Conservation (phyloP, 495 filamentous ascomycete genomes). For the Penicillium ucsense region DNA sequence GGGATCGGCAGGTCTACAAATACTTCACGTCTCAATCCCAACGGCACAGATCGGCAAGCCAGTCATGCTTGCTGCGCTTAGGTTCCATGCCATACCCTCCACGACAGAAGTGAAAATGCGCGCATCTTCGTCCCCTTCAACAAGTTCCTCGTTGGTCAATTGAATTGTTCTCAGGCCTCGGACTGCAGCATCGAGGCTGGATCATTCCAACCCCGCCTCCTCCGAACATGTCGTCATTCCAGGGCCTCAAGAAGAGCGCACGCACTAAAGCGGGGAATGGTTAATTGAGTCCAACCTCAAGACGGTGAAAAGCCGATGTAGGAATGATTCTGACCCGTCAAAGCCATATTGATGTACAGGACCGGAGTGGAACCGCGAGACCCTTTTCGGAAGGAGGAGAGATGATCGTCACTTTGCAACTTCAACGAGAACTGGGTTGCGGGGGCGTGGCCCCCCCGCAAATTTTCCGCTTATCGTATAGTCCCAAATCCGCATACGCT, state of each 20-base stretch:
- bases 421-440: neutral
- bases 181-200: neutral
- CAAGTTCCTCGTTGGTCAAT: neutral
- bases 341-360: no score
- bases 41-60: slow-evolving; percentile 3
- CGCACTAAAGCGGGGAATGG: no score
- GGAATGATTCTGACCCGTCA: no score
- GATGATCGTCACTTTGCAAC: slow-evolving; percentile 11
- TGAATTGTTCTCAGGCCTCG: neutral
- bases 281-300: no score
- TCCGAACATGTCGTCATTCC: slow-evolving; percentile 1
- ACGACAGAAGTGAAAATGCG: neutral
- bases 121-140: neutral
- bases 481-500: neutral
- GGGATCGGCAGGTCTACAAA: slow-evolving; percentile 12
- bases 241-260: neutral
- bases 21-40: neutral
- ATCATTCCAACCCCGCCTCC: neutral
- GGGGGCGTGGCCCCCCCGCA: slow-evolving; percentile 10
- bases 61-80: neutral
- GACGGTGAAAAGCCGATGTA: no score
- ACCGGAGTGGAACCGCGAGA: no score
- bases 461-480: slow-evolving; percentile 24
- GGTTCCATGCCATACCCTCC: slow-evolving; percentile 2
- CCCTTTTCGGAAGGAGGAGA: slow-evolving; percentile 4